Conservation (phyloP, 2,329 filamentous ascomycete genomes). For the Cladosporium austrohemisphaericum region DNA sequence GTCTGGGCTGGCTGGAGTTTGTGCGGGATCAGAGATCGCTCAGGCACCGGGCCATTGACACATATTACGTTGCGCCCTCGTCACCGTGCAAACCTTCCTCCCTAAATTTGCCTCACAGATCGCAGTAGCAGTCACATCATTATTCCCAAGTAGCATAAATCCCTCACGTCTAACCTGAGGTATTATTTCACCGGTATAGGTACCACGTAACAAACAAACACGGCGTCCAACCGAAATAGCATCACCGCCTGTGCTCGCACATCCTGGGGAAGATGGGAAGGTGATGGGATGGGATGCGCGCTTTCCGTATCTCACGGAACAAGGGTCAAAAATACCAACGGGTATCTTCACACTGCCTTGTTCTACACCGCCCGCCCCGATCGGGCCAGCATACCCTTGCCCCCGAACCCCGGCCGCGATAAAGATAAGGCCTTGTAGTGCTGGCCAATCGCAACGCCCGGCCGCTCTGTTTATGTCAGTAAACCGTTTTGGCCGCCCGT, state of each 20-base stretch:
- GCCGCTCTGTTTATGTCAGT: slow-evolving; percentile 1
- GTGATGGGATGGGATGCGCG: too few species aligned
- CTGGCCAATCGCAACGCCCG: background rate
- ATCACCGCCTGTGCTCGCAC: slow-evolving; percentile 2
- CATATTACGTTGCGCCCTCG: slow-evolving; percentile 6
- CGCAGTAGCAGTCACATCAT: background rate
- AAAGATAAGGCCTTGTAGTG: slow-evolving; percentile 10
- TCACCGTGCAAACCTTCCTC: background rate
- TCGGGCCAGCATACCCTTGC: background rate
- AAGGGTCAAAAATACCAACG: slow-evolving; percentile 11
- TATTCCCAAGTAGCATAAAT: background rate
- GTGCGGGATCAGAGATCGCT: slow-evolving; percentile 9
- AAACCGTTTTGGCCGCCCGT: slow-evolving; percentile 1
- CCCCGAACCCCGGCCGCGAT: slow-evolving; percentile 12
- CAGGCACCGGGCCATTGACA: slow-evolving; percentile 4
- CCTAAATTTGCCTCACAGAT: slow-evolving; percentile 4
- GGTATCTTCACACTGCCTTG: slow-evolving; percentile 9
- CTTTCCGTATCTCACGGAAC: background rate
- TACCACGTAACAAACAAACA: background rate
- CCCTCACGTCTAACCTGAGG: background rate
- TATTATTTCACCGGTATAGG: background rate
- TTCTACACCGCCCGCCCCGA: slow-evolving; percentile 9
- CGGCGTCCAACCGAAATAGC: background rate
- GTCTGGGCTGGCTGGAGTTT: slow-evolving; percentile 7
- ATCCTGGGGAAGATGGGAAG: slow-evolving; percentile 1